Evolutionary conservation across 2,329 filamentous ascomycete species (phyloP), one percentile per base, ranked within the genome.

Genomic region (Diaporthe vaccinii): DNA sequence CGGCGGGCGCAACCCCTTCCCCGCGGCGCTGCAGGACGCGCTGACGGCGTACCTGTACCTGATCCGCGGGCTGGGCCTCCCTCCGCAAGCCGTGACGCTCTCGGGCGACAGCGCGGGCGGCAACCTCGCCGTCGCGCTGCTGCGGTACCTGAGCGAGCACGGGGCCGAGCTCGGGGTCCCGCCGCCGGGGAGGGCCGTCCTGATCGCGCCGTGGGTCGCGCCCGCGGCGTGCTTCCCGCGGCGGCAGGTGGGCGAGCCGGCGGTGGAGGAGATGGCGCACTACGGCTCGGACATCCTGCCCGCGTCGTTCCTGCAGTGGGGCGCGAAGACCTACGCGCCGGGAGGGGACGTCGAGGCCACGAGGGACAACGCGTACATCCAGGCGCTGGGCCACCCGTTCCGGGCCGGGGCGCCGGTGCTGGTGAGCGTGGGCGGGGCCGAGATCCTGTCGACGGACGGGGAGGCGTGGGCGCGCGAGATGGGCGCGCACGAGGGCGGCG

Each of bases 91-190:
- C 46, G 86, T 89, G 73, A 80, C 86, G 0, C 22, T 90, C 0
- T 84, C 83, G 0, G 88, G 88, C 7, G 88, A 90, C 78, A 87
- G 84, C 46, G 88, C 88, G 0, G 88, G 88, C 72, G 87, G 81
- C 0, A 88, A 89, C 77, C 79, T 87, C 15, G 82, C 80, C 0
- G 82, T 89, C 31, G 82, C 82, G 0, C 79, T 89, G 20, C 80
- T 89, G 44, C 82, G 87, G 25, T 89, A 89, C 77, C 77, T 90
- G 7, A 72, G 78, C 12, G 85, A 86, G 34, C 83, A 84, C 73
- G 86, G 85, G 3, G 53, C 77, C 3, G 78, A 80, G 5, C 67
- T 83, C 2, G 79, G 75, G 2, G 78, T 87, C 1, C 81, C 81
- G 0, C 28, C 62, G 2, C 87, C 87, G 0, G 78, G 77, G 0